Evolutionary conservation across 2,329 filamentous ascomycete species (phyloP).

Genomic region (Xylaria polymorpha): DNA sequence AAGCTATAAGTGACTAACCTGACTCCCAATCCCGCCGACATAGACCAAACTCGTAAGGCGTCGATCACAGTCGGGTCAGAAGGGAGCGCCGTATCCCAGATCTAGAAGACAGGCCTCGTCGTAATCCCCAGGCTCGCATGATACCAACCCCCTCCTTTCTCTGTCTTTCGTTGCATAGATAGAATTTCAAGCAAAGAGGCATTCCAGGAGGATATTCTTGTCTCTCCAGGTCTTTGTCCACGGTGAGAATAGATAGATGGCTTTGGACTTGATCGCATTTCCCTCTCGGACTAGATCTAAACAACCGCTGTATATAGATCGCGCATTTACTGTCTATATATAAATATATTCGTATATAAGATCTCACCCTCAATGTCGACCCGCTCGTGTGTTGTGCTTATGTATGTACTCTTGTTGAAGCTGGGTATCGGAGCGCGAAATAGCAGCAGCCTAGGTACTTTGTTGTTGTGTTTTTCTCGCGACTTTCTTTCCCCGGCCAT

Average conservation of each 20-base stretch:
- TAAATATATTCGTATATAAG: constrained; percentile 5
- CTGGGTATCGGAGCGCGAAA: neutral
- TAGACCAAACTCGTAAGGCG: neutral
- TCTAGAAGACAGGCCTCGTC: constrained; percentile 11
- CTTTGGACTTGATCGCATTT: constrained; percentile 15
- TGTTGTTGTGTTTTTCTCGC: neutral
- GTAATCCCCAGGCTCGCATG: constrained; percentile 2
- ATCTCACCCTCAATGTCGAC: neutral
- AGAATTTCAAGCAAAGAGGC: constrained; percentile 17
- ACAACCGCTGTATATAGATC: constrained; percentile 31
- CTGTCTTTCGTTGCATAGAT: constrained; percentile 25
- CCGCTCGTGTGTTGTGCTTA: neutral
- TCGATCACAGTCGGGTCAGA: constrained; percentile 1
- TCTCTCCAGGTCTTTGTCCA: constrained; percentile 5
- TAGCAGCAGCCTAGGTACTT: neutral
- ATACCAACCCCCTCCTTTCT: constrained; percentile 2
- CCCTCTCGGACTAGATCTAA: constrained; percentile 27
- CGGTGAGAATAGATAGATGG: constrained; percentile 19
- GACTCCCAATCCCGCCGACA: neutral
- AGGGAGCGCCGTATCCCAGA: constrained; percentile 11
- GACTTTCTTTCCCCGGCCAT: neutral
- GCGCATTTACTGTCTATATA: constrained; percentile 24
- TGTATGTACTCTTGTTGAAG: neutral
- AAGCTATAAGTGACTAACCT: constrained; percentile 67
- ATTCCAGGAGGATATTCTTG: neutral